A percentile compares a stretch with the other conserved stretches of the same genome.
phyloP scores from a whole-genome alignment of 2,329 filamentous ascomycete genomes.

The Clonostachys sp. region DNA sequence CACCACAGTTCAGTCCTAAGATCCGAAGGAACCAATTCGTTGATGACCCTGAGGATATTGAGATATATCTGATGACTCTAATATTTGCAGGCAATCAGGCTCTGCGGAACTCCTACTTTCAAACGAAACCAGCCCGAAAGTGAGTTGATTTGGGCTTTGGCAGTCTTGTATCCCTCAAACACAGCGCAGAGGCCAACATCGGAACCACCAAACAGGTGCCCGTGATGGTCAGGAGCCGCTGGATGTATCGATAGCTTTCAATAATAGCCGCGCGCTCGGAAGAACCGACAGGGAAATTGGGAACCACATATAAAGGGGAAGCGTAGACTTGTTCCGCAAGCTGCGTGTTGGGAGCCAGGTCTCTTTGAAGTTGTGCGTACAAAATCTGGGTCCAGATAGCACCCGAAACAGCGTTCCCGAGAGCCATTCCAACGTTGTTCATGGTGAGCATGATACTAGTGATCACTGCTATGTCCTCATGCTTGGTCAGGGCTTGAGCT shows the following conservation, averaged over 20 bases:
- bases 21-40: no score
- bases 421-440: constrained; percentile 59
- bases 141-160: no score
- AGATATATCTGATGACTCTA: no score
- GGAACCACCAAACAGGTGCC: constrained; percentile 33
- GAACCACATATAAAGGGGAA: constrained; percentile 25
- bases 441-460: constrained; percentile 58
- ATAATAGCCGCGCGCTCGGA: constrained; percentile 36
- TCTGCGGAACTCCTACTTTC: no score
- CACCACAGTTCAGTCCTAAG: no score
- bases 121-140: no score
- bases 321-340: constrained; percentile 26
- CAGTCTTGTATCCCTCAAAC: no score
- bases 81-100: no score
- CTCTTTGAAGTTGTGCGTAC: constrained; percentile 33
- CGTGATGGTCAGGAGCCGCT: constrained; percentile 40
- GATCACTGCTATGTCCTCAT: constrained; percentile 56
- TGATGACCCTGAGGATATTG: no score
- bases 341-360: constrained; percentile 17
- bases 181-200: no score
- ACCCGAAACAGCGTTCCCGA: constrained; percentile 56
- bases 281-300: constrained; percentile 32
- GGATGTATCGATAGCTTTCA: constrained; percentile 37
- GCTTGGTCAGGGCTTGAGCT: constrained; percentile 32
- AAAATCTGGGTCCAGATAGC: constrained; percentile 59